phyloP scores from a whole-genome alignment of 768 basidiomycete species.

The Sarcodon aspratus region DNA sequence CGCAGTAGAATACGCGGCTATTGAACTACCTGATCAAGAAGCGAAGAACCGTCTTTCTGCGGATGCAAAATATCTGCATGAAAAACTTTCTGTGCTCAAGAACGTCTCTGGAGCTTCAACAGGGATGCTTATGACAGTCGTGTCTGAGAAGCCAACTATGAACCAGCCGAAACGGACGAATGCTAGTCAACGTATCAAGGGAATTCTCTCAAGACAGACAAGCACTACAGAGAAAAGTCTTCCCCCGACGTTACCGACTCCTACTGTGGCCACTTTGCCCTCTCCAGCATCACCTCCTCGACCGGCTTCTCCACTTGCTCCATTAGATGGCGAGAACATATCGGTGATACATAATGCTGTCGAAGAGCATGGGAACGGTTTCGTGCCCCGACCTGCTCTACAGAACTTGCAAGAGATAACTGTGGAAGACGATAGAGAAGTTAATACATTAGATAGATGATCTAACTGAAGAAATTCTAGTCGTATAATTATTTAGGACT shows the following conservation, averaged over 20 bases:
- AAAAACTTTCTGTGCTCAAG: slow-evolving; percentile 64
- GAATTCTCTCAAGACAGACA: slow-evolving; percentile 20
- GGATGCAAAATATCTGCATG: slow-evolving; percentile 69
- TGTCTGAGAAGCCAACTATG: slow-evolving; percentile 51
- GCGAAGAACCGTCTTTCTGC: slow-evolving; percentile 81
- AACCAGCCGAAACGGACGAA: slow-evolving; percentile 2
- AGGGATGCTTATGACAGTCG: slow-evolving; percentile 75
- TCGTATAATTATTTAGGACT: too few relatives aligned
- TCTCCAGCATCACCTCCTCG: not conserved
- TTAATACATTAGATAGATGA: too few relatives aligned
- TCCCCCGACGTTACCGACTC: not conserved
- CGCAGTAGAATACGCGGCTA: slow-evolving; percentile 72
- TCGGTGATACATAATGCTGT: too few relatives aligned
- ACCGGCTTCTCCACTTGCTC: not conserved
- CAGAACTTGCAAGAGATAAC: too few relatives aligned
- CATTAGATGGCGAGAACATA: too few relatives aligned
- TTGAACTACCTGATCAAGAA: slow-evolving; percentile 73
- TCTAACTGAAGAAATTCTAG: too few relatives aligned
- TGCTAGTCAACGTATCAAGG: slow-evolving; percentile 26
- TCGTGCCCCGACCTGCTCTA: too few relatives aligned
- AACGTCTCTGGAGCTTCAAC: slow-evolving; percentile 56
- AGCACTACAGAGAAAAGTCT: not conserved
- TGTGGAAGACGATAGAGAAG: too few relatives aligned
- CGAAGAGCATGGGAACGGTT: too few relatives aligned
- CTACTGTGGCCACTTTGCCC: not conserved